Conservation (phyloP, 2,329 filamentous ascomycete species). For the Arthrobotrys iridis region DNA sequence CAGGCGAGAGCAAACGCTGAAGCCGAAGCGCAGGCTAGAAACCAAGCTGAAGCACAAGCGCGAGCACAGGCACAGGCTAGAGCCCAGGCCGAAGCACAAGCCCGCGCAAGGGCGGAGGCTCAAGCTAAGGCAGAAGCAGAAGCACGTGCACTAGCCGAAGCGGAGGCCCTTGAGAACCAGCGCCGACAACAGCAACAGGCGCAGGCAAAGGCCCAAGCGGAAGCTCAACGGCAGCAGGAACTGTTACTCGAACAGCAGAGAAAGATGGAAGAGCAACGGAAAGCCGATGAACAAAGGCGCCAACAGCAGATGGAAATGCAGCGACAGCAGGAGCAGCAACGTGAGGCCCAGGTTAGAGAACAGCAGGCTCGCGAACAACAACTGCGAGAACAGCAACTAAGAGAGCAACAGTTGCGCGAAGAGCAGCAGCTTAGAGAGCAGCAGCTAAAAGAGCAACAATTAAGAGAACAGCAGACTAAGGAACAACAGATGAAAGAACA, state of each 20-base stretch:
- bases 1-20: constrained; percentile 13
- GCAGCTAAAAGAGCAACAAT: constrained; percentile 18
- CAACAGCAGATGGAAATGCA: constrained; percentile 36
- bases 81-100: constrained; percentile 13
- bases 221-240: constrained; percentile 50
- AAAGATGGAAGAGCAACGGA: constrained; percentile 51
- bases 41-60: constrained; percentile 14
- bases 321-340: constrained; percentile 28
- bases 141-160: constrained; percentile 26
- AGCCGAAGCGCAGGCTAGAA: constrained; percentile 19
- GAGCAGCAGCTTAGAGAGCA: constrained; percentile 21
- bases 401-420: background rate
- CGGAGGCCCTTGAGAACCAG: constrained; percentile 25
- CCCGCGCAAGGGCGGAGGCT: constrained; percentile 4
- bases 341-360: constrained; percentile 39
- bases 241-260: constrained; percentile 44
- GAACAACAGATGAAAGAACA: constrained; percentile 30
- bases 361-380: constrained; percentile 8
- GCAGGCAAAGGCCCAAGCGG: constrained; percentile 31
- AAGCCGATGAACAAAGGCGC: constrained; percentile 39
- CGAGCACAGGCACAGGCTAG: constrained; percentile 26
- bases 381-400: background rate
- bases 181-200: constrained; percentile 26
- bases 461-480: constrained; percentile 5
- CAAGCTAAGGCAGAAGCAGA: constrained; percentile 28